Conservation (phyloP, 768 basidiomycete species). For the Phanerochaete carnosa region DNA sequence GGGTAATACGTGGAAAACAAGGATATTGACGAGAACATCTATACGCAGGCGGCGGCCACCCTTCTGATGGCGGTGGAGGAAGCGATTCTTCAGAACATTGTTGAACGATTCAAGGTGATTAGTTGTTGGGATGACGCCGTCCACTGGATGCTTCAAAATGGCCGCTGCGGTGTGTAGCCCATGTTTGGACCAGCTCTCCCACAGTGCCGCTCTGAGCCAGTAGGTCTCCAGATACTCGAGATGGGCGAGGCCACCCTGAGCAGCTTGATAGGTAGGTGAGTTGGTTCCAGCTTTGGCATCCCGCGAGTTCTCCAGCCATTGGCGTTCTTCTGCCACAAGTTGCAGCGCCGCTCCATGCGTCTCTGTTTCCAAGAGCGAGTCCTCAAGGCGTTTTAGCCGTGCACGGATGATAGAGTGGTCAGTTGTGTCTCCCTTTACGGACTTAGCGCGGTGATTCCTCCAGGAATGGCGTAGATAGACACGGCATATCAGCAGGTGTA, state of each 20-base stretch:
- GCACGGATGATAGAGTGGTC: background rate
- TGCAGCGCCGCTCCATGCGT: background rate
- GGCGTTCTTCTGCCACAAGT: background rate
- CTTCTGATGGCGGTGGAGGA: conserved; percentile 25
- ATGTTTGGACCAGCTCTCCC: conserved; percentile 30
- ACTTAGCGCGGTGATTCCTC: conserved; percentile 24
- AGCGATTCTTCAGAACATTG: conserved; percentile 28
- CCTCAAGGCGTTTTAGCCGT: conserved; percentile 5
- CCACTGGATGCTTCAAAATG: conserved; percentile 16
- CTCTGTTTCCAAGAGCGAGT: background rate
- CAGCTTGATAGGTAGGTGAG: background rate
- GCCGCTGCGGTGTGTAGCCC: conserved; percentile 24
- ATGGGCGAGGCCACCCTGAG: conserved; percentile 11
- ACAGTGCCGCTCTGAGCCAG: conserved; percentile 26
- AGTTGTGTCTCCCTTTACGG: background rate
- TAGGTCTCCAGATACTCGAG: conserved; percentile 22
- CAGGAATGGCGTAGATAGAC: conserved; percentile 36
- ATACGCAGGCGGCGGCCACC: conserved; percentile 27
- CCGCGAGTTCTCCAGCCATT: background rate
- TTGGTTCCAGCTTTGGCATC: background rate
- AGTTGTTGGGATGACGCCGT: conserved; percentile 32
- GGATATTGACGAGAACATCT: conserved; percentile 22
- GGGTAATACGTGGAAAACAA: conserved; percentile 17
- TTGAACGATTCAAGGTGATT: conserved; percentile 41
- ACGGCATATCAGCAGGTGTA: conserved; percentile 33